Percentiles rank a stretch among this genome's conserved stretches.
phyloP scores from a whole-genome alignment of 225 moss, liverwort and hornwort genomes.

The Takakia lepidozioides region DNA sequence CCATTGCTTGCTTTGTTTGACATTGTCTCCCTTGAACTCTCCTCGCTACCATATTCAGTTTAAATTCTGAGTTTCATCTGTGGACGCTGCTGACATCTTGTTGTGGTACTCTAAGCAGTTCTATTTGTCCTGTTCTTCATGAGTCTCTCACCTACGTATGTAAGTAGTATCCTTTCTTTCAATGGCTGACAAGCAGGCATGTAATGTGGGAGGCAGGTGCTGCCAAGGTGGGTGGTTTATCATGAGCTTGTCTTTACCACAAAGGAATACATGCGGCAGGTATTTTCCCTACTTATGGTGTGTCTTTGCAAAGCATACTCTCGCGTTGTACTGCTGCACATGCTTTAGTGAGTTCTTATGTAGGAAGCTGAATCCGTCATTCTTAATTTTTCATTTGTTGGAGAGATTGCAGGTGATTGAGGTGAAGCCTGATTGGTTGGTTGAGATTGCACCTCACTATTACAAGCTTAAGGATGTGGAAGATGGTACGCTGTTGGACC shows the following conservation, averaged over 20 bases:
- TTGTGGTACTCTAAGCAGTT: neutral
- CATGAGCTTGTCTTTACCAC: constrained; percentile 91
- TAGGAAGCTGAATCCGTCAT: no score
- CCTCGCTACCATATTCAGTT: no score
- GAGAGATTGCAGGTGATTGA: constrained; percentile 47
- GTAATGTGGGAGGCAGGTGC: constrained; percentile 25
- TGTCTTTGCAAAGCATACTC: no score
- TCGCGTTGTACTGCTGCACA: no score
- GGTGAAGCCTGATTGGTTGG: constrained; percentile 95
- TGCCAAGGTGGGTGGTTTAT: constrained; percentile 88
- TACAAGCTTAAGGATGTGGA: constrained; percentile 90
- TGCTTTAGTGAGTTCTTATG: no score
- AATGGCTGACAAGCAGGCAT: no score
- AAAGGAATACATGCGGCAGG: constrained; percentile 98
- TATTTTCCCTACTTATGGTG: constrained; percentile 1
- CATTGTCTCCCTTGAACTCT: no score
- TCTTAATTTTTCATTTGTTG: neutral
- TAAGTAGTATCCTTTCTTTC: no score
- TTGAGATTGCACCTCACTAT: constrained; percentile 95
- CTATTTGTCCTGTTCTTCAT: neutral
- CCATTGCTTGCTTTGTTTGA: no score
- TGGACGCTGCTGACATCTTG: neutral
- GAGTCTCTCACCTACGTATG: no score
- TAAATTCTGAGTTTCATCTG: no score
- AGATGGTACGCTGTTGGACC: no score